Evolutionary conservation across 192 early-diverging fungal species (phyloP), one percentile per base, ranked within the genome.

Genomic region (Coemansia sp.): DNA sequence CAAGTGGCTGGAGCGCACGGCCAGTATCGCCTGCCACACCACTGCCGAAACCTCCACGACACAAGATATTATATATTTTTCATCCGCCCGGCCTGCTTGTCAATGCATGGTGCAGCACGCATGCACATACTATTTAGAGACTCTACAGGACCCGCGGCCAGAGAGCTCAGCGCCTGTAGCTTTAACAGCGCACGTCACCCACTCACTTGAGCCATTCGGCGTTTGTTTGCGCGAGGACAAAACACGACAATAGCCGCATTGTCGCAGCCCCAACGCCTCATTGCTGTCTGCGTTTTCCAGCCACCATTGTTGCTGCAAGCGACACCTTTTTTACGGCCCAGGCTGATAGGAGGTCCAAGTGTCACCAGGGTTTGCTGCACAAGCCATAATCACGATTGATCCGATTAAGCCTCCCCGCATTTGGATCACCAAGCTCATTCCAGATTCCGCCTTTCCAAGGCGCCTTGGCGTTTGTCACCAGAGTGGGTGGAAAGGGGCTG

Each of bases 231-330:
- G 29, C 29, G 7, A 32, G 7, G 29, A 7, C 29, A 7, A n/a
- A 32, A 32, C 29, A 32, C 29, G 29, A 32, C 29, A 7, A 32
- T 4, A 4, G 29, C 29, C 7, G 7, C 12, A 50, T 50, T 50
- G 46, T n/a, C 27, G 46, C 46, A 50, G 46, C 46, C 46, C 46
- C 46, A 50, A 50, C 46, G 46, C 46, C 46, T 50, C 46, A 22
- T 27, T 50, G 46, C 46, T 15, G 24, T 14, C 12, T 24, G 6
- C 27, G 15, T 50, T 22, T 29, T 50, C 26, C 46, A 27, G 46
- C 8, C 24, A 8, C 26, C 10, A 50, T 50, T 50, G 46, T 50
- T 15, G 46, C 46, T 15, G n/a, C n/a, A 6, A 1, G 19, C 46
- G n/a, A 32, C 29, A 4, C 2, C 7, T 32, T 24, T 50, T 24